Percentiles rank a stretch among this genome's conserved stretches.
These are phyloP conservation scores for Globisporangium splendens DNA, from an alignment of 352 stramenopile genomes.

Conservation along the genomic window DNA sequence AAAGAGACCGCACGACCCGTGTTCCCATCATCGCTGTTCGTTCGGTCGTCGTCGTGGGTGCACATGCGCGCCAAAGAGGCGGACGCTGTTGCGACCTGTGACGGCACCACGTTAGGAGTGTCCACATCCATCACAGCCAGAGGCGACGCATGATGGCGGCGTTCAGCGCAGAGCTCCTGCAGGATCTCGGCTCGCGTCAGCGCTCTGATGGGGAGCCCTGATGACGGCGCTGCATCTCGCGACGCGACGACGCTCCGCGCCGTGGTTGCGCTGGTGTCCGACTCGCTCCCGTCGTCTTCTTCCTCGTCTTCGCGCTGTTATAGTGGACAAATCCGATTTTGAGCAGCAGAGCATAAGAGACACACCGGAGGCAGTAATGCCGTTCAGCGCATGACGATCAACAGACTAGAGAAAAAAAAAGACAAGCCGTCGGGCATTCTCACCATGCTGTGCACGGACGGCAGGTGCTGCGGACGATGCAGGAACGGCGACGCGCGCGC, in stretches of 20 bases:
- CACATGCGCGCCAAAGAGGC: background rate
- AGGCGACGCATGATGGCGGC: background rate
- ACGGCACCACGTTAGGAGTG: background rate
- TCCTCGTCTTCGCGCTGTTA: slow-evolving; percentile 18
- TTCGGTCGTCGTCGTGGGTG: background rate
- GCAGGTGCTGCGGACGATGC: slow-evolving; percentile 43
- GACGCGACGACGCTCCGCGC: slow-evolving; percentile 1
- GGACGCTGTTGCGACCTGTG: background rate
- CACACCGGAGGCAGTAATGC: slow-evolving; percentile 1
- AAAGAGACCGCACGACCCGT: background rate
- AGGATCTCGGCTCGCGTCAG: slow-evolving; percentile 58
- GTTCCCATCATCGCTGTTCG: background rate
- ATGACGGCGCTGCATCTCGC: background rate
- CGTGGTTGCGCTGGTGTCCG: background rate
- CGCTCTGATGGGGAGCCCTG: slow-evolving; percentile 25
- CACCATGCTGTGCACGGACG: slow-evolving; percentile 33
- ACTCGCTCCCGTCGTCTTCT: background rate
- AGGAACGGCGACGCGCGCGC: slow-evolving; percentile 39
- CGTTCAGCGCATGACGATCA: slow-evolving; percentile 1
- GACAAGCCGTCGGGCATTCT: background rate
- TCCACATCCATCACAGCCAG: background rate
- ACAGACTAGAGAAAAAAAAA: slow-evolving; percentile 17
- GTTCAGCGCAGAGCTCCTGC: slow-evolving; percentile 23
- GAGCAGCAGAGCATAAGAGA: background rate
- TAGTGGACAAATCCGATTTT: too few relatives aligned